Base-by-base conservation (phyloP, 1,284 basidiomycete species). In the Leccinum fallax region DNA sequence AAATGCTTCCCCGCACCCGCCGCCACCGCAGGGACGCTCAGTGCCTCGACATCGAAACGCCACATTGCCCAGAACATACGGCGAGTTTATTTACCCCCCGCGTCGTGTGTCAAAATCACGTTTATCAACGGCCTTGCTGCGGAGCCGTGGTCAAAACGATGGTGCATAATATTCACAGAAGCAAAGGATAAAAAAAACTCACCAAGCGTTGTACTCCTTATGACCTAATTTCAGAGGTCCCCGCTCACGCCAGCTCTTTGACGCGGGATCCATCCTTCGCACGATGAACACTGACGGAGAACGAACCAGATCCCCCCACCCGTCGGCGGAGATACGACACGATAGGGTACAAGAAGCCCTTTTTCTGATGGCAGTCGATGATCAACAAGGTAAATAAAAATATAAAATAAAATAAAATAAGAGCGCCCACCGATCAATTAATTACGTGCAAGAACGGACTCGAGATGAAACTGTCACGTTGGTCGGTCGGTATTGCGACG, bases 1-100 rank as follows among this genome's bases (percentile, higher is more conserved):
- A 54, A 2, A 32, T 4, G 55, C 71, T 71, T 71, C 69, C 63
- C 61, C 67, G 52, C 61, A 53, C 65, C 72, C 72, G 72, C 46
- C 55, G 69, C 72, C 72, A 70, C 72, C 69, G 71, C 70, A 64
- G 0, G 43, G 58, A 56, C 60, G 43, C 13, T 24, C 46, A 57
- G 15, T 5, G 4, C 43, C 57, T 54, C 49, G 60, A 59, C 60
- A 10, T 38, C 55, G 28, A 63, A 59, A 26, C 48, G 59, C 63
- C 69, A 64, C 61, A 11, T 52, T 2, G 10, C 11, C 21, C 28
- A 51, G 61, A 61, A 69, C 60, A 61, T 61, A 51, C 60, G 59
- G 59, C 55, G 19, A 36, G 2, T 32, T 38, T 6, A 60, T 54
- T 48, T 48, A 48, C 46, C 46, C 46, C 57, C 64, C 61, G 60